These are phyloP conservation scores for Linum trigynum DNA, from an alignment of 345 rosid species.

Conservation along the genomic window DNA sequence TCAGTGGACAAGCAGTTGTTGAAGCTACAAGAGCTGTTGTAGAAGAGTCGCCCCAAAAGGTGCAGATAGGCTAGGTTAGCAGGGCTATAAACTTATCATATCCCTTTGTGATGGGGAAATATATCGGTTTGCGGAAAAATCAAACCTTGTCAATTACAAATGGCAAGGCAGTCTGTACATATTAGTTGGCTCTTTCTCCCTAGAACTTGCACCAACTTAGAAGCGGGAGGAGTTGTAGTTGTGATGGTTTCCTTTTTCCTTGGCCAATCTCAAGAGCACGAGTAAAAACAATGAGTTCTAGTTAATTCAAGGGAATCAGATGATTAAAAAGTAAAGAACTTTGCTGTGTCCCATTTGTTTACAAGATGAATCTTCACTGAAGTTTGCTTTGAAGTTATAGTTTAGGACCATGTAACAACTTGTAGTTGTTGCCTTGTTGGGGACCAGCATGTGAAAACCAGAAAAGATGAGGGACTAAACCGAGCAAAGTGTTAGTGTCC, in stretches of 20 bases:
- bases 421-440: too few relatives aligned
- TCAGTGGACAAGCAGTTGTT: conserved; percentile 35
- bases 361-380: too few relatives aligned
- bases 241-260: background rate
- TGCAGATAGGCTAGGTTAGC: conserved; percentile 4
- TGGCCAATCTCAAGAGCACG: background rate
- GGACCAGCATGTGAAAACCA: too few relatives aligned
- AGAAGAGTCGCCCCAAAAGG: conserved; percentile 20
- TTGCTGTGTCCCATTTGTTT: too few relatives aligned
- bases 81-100: background rate
- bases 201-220: background rate
- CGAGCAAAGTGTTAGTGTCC: too few relatives aligned
- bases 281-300: background rate
- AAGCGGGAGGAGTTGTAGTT: background rate
- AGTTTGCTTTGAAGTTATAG: too few relatives aligned
- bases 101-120: background rate
- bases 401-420: too few relatives aligned
- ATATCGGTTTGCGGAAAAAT: background rate
- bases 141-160: background rate
- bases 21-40: conserved; percentile 27
- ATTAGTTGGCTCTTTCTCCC: background rate
- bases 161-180: background rate
- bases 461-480: too few relatives aligned
- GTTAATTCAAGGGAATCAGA: too few relatives aligned
- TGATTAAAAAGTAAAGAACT: too few relatives aligned